Evolutionary conservation across 345 rosid genomes (phyloP), one percentile per base, ranked within the genome.

Genomic region (Ceriops decandra): DNA sequence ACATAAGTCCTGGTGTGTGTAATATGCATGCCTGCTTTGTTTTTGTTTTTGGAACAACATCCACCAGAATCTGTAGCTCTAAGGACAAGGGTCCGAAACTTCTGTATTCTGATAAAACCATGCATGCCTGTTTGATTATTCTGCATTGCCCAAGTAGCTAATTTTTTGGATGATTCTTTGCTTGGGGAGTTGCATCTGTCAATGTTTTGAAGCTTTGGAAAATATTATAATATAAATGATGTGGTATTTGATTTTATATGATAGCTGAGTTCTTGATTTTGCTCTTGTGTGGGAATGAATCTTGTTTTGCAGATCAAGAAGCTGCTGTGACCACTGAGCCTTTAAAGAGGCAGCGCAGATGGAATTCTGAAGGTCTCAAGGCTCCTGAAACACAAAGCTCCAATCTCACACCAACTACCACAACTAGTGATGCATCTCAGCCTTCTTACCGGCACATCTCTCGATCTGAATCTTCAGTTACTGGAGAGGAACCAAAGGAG

Each of bases 331-430:
- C 72, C 76, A 76, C 62, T 63, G 98, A 86, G 74, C 90, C 92
- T 62, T 64, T 82, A 19, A 95, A 95, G 83, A 82, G 97, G 80
- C 97, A 89, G 68, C 86, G 97, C 53, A 85, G 82, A 73, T 95
- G 99, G 99, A 88, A 85, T 81, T 73, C 99, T 73, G 96, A 83
- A 67, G 79, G 70, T 71, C 42, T 84, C 10, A 87, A 86, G 81
- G 82, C 82, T 62, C 81, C 89, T 24, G 99, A 84, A 74, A 81
- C 73, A 42, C 96, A 78, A 65, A 79, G 74, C 68, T 38, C 85
- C 53, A 80, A 71, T 80, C 73, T 68, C 31, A 67, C 84, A 21
- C 76, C 96, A 63, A 66, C 85, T 31, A 72, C 82, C 26, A 91
- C 92, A 13, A 89, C 92, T 1, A 88, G 84, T 78, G 82, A 77